Conservation (phyloP, 495 filamentous ascomycete genomes). For the Aspergillus egyptiacus region DNA sequence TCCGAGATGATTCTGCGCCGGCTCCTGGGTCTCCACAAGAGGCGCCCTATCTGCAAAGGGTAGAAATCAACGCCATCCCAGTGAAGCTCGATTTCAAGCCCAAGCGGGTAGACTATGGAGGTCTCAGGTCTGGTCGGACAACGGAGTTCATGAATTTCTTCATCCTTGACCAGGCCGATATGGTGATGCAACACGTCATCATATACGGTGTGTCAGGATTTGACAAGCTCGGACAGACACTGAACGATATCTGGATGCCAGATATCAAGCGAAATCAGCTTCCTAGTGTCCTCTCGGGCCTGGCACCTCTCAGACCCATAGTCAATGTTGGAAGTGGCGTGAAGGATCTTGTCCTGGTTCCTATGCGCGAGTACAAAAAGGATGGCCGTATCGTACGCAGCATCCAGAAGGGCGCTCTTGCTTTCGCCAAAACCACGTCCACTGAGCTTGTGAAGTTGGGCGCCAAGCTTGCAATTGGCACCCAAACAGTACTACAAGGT, state of each 20-base stretch:
- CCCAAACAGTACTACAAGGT: conserved; percentile 81
- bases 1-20: conserved; percentile 70
- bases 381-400: conserved; percentile 89
- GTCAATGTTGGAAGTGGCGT: conserved; percentile 88
- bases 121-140: conserved; percentile 93
- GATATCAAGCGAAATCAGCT: conserved; percentile 89
- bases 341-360: conserved; percentile 77
- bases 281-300: conserved; percentile 76
- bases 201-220: conserved; percentile 89
- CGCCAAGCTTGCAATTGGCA: conserved; percentile 90
- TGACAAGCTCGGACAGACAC: conserved; percentile 73
- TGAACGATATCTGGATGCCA: conserved; percentile 97
- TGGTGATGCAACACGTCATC: conserved; percentile 82
- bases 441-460: conserved; percentile 87
- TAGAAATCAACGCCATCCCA: conserved; percentile 76
- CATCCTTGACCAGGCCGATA: conserved; percentile 79
- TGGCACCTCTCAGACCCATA: conserved; percentile 83
- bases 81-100: conserved; percentile 95
- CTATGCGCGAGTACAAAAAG: conserved; percentile 86
- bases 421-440: conserved; percentile 88
- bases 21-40: conserved; percentile 53
- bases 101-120: conserved; percentile 90
- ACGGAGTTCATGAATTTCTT: conserved; percentile 99
- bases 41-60: conserved; percentile 81
- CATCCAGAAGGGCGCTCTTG: conserved; percentile 79